Percentiles rank a stretch among this genome's conserved stretches.
These are phyloP conservation scores for Mayamaea pseudoterrestris DNA, from an alignment of 108 stramenopile genomes.

Conservation along the genomic window DNA sequence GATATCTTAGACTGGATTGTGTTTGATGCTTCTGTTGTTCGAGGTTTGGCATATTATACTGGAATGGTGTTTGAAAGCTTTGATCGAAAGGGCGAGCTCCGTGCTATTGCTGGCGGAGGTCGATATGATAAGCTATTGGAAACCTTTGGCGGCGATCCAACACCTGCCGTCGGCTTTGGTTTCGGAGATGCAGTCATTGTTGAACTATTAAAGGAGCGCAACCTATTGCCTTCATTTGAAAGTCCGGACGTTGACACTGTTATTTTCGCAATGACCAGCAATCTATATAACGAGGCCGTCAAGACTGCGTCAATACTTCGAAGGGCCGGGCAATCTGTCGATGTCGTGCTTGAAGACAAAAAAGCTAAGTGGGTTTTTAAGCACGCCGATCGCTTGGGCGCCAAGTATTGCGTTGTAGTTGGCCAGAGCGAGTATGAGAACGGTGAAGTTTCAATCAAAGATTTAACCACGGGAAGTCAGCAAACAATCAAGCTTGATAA, in stretches of 20 bases:
- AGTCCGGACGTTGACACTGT: constrained; percentile 60
- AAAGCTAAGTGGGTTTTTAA: constrained; percentile 95
- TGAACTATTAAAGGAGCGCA: constrained; percentile 83
- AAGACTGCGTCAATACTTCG: constrained; percentile 55
- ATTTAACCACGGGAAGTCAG: constrained; percentile 56
- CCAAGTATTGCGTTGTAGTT: constrained; percentile 77
- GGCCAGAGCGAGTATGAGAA: constrained; percentile 78
- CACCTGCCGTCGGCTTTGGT: constrained; percentile 95
- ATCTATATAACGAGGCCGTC: constrained; percentile 48
- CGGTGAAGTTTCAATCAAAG: constrained; percentile 75
- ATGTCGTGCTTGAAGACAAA: constrained; percentile 81
- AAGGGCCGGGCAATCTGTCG: constrained; percentile 70
- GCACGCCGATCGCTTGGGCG: constrained; percentile 86
- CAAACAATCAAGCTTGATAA: constrained; percentile 33
- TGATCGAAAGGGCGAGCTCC: constrained; percentile 86
- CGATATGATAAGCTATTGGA: constrained; percentile 93
- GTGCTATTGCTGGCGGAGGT: constrained; percentile 97
- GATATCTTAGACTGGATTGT: constrained; percentile 87
- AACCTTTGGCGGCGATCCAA: constrained; percentile 89
- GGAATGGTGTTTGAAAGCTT: constrained; percentile 97
- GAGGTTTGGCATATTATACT: constrained; percentile 96
- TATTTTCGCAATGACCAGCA: constrained; percentile 73
- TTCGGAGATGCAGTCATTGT: constrained; percentile 98
- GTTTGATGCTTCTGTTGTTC: constrained; percentile 94
- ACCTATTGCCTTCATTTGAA: constrained; percentile 81